Conservation (phyloP, 768 basidiomycete genomes). For the Fibroporia radiculosa region DNA sequence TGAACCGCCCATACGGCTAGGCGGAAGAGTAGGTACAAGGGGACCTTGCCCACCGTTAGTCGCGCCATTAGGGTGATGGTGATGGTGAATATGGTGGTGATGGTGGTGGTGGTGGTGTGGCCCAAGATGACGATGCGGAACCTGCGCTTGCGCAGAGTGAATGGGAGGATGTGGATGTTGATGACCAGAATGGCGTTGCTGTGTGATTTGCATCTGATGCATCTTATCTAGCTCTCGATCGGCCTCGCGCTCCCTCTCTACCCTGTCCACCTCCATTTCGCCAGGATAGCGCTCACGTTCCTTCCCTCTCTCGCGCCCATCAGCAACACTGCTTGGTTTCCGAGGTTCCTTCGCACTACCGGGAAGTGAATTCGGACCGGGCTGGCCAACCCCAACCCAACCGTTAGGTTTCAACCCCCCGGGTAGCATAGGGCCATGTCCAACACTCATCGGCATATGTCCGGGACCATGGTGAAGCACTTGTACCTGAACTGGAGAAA, state of each 20-base stretch:
- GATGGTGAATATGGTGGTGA: constrained; percentile 27
- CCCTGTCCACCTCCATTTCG: constrained; percentile 6
- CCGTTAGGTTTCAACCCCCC: constrained; percentile 14
- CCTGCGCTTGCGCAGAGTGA: constrained; percentile 15
- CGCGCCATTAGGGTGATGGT: constrained; percentile 17
- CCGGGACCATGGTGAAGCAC: constrained; percentile 10
- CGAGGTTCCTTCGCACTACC: constrained; percentile 11
- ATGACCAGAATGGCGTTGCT: constrained; percentile 10
- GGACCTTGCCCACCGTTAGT: constrained; percentile 2
- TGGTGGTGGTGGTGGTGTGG: constrained; percentile 25
- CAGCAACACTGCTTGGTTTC: constrained; percentile 10
- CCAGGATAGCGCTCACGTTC: constrained; percentile 11
- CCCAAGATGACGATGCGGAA: constrained; percentile 12
- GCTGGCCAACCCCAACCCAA: constrained; percentile 9
- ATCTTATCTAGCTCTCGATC: constrained; percentile 20
- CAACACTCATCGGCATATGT: constrained; percentile 6
- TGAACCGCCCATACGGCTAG: neutral
- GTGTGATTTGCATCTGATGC: constrained; percentile 11
- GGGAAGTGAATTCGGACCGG: constrained; percentile 4
- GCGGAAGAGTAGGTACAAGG: constrained; percentile 6
- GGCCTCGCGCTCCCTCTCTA: constrained; percentile 17
- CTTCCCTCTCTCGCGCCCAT: constrained; percentile 16
- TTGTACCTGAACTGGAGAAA: constrained; percentile 20
- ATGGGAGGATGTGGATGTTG: constrained; percentile 12
- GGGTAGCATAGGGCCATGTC: constrained; percentile 10